Percentiles rank a stretch among this genome's conserved stretches.
phyloP scores from a whole-genome alignment of 73 alveolate species.

The Paramecium pentaurelia region DNA sequence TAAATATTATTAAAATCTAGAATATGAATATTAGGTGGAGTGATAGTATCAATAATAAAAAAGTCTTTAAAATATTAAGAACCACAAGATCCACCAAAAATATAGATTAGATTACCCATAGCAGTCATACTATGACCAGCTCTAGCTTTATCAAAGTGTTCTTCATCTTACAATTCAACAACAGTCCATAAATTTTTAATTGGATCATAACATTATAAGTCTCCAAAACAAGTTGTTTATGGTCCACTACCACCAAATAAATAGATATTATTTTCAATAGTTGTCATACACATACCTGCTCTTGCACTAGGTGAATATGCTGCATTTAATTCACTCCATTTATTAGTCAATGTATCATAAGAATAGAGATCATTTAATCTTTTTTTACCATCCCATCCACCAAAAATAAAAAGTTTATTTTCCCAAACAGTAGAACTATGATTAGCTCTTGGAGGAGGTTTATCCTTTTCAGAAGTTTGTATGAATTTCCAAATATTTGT shows the following conservation, averaged over 20 bases:
- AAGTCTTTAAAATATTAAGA: slow-evolving; percentile 70
- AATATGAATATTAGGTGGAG: slow-evolving; percentile 69
- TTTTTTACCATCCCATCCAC: slow-evolving; percentile 92
- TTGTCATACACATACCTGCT: slow-evolving; percentile 89
- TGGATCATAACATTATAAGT: slow-evolving; percentile 77
- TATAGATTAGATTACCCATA: slow-evolving; percentile 63
- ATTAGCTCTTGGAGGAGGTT: slow-evolving; percentile 92
- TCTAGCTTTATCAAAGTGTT: slow-evolving; percentile 74
- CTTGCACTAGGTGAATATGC: slow-evolving; percentile 81
- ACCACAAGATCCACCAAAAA: slow-evolving; percentile 93
- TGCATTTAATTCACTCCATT: slow-evolving; percentile 69
- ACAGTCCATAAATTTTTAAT: slow-evolving; percentile 60
- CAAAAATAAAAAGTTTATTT: slow-evolving; percentile 76
- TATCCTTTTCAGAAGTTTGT: slow-evolving; percentile 57
- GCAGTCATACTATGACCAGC: slow-evolving; percentile 88
- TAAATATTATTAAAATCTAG: slow-evolving; percentile 28
- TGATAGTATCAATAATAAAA: slow-evolving; percentile 75
- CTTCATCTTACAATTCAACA: slow-evolving; percentile 59
- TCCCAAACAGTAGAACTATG: slow-evolving; percentile 76
- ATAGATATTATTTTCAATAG: slow-evolving; percentile 69
- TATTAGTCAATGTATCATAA: slow-evolving; percentile 55
- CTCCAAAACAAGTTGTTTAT: slow-evolving; percentile 83
- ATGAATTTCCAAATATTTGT: slow-evolving; percentile 68
- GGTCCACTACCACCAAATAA: slow-evolving; percentile 93
- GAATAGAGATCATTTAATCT: slow-evolving; percentile 78